Evolutionary conservation across 192 early-diverging fungal species (phyloP).

Genomic region (Backusella mclennaniae): DNA sequence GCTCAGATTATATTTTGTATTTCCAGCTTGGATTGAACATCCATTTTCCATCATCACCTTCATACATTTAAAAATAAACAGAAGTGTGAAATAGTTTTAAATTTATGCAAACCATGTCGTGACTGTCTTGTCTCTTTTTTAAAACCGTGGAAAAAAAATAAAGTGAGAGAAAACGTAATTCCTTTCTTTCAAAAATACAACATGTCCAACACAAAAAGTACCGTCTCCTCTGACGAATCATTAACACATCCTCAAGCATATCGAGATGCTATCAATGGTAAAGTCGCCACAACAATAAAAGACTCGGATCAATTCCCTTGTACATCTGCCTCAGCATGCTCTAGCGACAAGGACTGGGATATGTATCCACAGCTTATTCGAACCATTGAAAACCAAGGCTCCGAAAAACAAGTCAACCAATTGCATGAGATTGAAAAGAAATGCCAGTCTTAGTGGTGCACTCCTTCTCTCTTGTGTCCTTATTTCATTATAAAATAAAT

Average conservation of each 20-base stretch:
- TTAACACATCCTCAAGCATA: not conserved
- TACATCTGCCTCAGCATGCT: not conserved
- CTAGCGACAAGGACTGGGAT: not conserved
- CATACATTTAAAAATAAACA: too few species aligned
- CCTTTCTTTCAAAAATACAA: not conserved
- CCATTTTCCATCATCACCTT: too few species aligned
- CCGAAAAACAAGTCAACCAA: not conserved
- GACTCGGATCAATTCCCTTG: not conserved
- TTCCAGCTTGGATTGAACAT: too few species aligned
- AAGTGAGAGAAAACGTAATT: not conserved
- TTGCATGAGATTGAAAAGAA: constrained; percentile 5
- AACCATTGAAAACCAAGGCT: not conserved
- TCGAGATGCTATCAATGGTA: not conserved
- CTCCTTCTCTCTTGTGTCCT: not conserved
- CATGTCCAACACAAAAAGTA: not conserved
- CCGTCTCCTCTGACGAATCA: not conserved
- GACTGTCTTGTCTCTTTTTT: not conserved
- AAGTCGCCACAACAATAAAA: not conserved
- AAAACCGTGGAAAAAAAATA: not conserved
- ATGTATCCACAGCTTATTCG: not conserved
- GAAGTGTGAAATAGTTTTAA: not conserved
- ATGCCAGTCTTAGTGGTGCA: not conserved
- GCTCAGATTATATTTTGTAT: too few species aligned
- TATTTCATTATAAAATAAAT: not conserved
- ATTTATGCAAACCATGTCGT: not conserved